phyloP scores from a whole-genome alignment of 352 stramenopile genomes.

The Globisporangium barbulae region DNA sequence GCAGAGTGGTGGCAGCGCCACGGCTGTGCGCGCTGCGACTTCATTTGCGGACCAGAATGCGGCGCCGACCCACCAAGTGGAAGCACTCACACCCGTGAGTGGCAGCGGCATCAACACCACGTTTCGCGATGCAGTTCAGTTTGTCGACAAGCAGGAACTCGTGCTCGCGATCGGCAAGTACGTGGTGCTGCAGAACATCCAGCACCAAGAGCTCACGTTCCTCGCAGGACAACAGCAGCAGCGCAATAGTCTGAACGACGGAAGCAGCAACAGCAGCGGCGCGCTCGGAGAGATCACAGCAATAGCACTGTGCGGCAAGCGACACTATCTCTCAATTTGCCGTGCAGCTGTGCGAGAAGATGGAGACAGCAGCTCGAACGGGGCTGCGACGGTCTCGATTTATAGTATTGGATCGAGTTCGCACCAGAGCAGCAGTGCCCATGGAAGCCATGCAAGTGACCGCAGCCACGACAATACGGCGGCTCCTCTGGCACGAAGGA shows the following conservation, averaged over 20 bases:
- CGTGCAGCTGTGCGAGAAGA: conserved; percentile 28
- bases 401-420: conserved; percentile 22
- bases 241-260: not conserved
- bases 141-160: conserved; percentile 56
- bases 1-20: not conserved
- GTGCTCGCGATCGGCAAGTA: conserved; percentile 63
- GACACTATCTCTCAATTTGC: conserved; percentile 49
- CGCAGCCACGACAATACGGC: not conserved
- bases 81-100: conserved; percentile 33
- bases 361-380: not conserved
- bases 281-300: conserved; percentile 64
- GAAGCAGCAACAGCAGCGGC: conserved; percentile 2
- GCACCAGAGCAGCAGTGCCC: not conserved
- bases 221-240: conserved; percentile 28
- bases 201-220: conserved; percentile 56
- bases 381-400: conserved; percentile 32
- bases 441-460: not conserved
- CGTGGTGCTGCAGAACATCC: conserved; percentile 63
- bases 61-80: not conserved
- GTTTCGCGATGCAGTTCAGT: conserved; percentile 54
- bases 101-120: conserved; percentile 50
- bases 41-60: not conserved
- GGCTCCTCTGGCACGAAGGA: conserved; percentile 8
- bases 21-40: not conserved
- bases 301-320: conserved; percentile 60